These are phyloP conservation scores for Aureobasidium vineae DNA, from an alignment of 2,329 filamentous ascomycete species.

Conservation along the genomic window DNA sequence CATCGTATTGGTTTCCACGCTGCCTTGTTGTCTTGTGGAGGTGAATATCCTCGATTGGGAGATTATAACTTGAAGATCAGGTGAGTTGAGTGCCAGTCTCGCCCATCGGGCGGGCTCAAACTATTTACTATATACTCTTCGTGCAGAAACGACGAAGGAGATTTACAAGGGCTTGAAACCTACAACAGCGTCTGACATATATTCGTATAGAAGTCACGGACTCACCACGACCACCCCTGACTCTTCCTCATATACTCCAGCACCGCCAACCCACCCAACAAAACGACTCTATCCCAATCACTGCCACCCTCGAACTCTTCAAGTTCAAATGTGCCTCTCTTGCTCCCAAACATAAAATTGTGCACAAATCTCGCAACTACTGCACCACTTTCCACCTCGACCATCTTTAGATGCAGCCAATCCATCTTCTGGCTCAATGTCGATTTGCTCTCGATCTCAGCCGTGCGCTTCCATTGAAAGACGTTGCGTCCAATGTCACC, in stretches of 20 bases:
- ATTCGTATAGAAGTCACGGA: no score
- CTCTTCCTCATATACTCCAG: constrained; percentile 12
- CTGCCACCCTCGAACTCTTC: constrained; percentile 5
- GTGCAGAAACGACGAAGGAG: no score
- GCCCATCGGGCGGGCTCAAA: no score
- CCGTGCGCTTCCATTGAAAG: constrained; percentile 11
- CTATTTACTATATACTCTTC: no score
- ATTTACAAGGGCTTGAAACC: no score
- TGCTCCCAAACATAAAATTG: constrained; percentile 2
- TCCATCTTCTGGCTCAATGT: constrained; percentile 1
- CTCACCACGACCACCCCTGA: constrained; percentile 6
- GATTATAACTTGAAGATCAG: no score
- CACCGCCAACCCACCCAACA: constrained; percentile 7
- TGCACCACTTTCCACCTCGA: background rate
- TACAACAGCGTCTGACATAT: no score
- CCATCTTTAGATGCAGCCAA: constrained; percentile 3
- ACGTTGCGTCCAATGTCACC: background rate
- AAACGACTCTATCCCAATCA: background rate
- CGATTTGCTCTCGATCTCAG: background rate
- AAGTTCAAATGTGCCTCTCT: background rate
- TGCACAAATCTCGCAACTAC: constrained; percentile 11
- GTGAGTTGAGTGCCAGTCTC: no score
- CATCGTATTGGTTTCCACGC: no score
- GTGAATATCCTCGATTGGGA: no score
- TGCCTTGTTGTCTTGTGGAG: no score